Conservation (phyloP, 768 basidiomycete species). For the Xerocomellus intermedius region DNA sequence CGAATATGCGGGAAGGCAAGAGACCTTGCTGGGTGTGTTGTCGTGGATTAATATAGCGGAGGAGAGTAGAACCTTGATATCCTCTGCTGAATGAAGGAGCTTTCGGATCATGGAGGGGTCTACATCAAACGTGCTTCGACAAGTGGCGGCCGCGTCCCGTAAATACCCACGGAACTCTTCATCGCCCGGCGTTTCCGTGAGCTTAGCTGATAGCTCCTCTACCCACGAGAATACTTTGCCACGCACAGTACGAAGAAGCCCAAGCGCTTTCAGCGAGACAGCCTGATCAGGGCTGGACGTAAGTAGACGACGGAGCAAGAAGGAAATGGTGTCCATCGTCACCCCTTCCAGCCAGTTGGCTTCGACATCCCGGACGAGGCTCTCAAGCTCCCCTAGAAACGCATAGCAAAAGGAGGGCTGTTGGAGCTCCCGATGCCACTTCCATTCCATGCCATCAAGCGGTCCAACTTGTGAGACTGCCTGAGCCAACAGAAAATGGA, state of each 20-base stretch:
- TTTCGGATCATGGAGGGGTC: conserved; percentile 3
- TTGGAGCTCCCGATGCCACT: conserved; percentile 43
- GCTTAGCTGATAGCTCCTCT: conserved; percentile 28
- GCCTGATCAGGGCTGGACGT: conserved; percentile 15
- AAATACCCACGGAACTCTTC: conserved; percentile 24
- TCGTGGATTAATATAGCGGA: conserved; percentile 27
- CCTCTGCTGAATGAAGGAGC: conserved; percentile 21
- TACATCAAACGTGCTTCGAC: conserved; percentile 36
- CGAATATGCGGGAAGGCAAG: conserved; percentile 4
- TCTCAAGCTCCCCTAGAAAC: conserved; percentile 37
- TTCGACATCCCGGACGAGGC: conserved; percentile 35
- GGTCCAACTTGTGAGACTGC: conserved; percentile 44
- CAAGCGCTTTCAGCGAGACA: conserved; percentile 18
- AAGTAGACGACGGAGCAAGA: conserved; percentile 38
- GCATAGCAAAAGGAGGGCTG: conserved; percentile 33
- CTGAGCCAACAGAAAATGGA: conserved; percentile 44
- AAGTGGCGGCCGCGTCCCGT: conserved; percentile 38
- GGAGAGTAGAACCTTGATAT: conserved; percentile 25
- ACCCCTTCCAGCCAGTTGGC: conserved; percentile 41
- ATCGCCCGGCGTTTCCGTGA: conserved; percentile 13
- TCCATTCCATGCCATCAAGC: conserved; percentile 9
- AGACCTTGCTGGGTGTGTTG: conserved; percentile 19
- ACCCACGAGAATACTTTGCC: conserved; percentile 38
- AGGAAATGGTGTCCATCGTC: conserved; percentile 33
- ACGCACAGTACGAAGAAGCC: conserved; percentile 34